phyloP scores from a whole-genome alignment of 139 green algal species.

The Chlorella sp. region DNA sequence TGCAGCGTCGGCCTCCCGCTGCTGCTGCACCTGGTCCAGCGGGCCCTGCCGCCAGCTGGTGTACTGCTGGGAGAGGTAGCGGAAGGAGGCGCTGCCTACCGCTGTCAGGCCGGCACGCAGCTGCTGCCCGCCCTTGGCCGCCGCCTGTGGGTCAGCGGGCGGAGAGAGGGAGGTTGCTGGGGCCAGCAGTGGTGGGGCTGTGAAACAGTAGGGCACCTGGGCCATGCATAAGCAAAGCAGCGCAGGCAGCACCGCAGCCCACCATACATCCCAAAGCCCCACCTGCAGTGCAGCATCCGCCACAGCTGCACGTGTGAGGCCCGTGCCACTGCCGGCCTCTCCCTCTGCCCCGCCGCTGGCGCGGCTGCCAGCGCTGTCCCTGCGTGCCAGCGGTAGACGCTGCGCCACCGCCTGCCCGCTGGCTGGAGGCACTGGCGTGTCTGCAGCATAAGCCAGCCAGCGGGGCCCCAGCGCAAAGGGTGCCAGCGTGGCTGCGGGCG shows the following conservation, averaged over 20 bases:
- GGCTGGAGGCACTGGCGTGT: constrained; percentile 38
- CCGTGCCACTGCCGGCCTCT: neutral
- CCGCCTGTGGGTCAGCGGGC: neutral
- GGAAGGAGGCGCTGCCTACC: constrained; percentile 35
- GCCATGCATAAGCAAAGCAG: too few species aligned
- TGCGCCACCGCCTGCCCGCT: constrained; percentile 11
- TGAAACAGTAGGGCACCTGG: too few species aligned
- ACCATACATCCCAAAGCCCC: neutral
- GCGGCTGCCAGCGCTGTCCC: neutral
- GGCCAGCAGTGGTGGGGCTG: too few species aligned
- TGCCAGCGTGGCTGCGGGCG: neutral
- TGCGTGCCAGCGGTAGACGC: constrained; percentile 11
- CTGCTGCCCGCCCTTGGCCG: constrained; percentile 40
- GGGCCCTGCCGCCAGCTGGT: constrained; percentile 8
- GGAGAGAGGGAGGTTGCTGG: too few species aligned
- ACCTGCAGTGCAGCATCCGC: neutral
- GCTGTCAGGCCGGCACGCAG: constrained; percentile 10
- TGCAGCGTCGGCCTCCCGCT: neutral
- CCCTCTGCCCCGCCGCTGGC: neutral
- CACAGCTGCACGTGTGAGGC: constrained; percentile 22
- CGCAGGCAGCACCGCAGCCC: too few species aligned
- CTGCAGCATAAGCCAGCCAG: constrained; percentile 72
- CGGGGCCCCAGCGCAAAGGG: constrained; percentile 62
- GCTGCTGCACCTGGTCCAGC: neutral
- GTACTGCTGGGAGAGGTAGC: constrained; percentile 30